Evolutionary conservation across 495 filamentous ascomycete species (phyloP), one percentile per base, ranked within the genome.

Genomic region (Podospora appendiculata): DNA sequence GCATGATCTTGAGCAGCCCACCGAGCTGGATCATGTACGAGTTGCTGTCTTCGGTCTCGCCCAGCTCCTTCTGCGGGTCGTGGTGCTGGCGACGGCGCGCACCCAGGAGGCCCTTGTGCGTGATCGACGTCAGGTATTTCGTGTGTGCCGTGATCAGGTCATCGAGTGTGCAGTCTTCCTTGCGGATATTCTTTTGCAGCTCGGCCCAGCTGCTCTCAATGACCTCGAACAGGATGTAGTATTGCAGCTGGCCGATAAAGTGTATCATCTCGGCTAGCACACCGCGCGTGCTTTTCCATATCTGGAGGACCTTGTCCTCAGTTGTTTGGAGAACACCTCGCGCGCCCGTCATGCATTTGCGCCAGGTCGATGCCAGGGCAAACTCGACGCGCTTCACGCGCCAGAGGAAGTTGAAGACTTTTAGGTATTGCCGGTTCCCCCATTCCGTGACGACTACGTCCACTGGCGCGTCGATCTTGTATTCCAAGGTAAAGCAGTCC

Each of bases 391-490:
- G 85, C 68, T 99, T 99, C 58, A 97, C 84, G 50, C 94, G 88
- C 94, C 94, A 99, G 4, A 99, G 82, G 68, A 99, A 96, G 66
- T 99, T 99, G 82, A 99, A 99, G 32, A 97, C 88, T 61, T 96
- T 96, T 54, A 99, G 84, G 66, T 99, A 99, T 63, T 97, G 91
- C 3, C 89, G 88, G 50, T 88, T 92, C 36, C 87, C 90, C 81
- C 88, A 95, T 1, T 91, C 88, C 1, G 92, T 96, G 11, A 99
- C 91, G 48, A 99, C 90, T 48, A 97, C 93, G 62, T 99, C 94
- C 19, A 97, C 89, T 0, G 94, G 94, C 8, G 93, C 89, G 63
- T 96, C 93, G 52, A 97, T 90, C 68, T 95, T 96, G 72, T 99
- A 99, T 65, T 99, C 94, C 32, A 99, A 79, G 1, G 94, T 99